Evolutionary conservation across 2,329 filamentous ascomycete genomes (phyloP).

Genomic region (Chaetomiaceae sp.): DNA sequence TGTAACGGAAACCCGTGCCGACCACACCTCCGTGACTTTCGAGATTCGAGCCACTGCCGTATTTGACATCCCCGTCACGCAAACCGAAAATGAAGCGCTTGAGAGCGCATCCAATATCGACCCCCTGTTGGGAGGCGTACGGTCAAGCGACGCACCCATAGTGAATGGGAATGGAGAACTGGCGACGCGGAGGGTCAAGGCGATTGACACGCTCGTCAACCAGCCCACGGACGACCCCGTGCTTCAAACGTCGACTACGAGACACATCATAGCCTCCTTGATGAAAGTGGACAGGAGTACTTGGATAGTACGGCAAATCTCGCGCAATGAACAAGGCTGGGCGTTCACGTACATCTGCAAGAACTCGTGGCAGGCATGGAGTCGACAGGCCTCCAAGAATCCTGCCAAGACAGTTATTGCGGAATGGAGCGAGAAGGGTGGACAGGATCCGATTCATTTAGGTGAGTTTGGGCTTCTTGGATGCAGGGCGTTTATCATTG

Average conservation of each 20-base stretch:
- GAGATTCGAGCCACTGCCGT: constrained; percentile 43
- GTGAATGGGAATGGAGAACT: constrained; percentile 22
- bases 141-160: constrained; percentile 15
- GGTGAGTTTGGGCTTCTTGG: constrained; percentile 31
- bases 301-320: constrained; percentile 46
- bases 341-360: constrained; percentile 51
- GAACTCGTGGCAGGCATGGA: constrained; percentile 50
- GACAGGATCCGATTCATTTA: constrained; percentile 41
- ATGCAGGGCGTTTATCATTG: not conserved
- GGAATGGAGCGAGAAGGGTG: constrained; percentile 46
- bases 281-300: constrained; percentile 44
- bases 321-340: constrained; percentile 47
- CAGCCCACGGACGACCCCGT: constrained; percentile 47
- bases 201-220: constrained; percentile 44
- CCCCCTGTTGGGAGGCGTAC: constrained; percentile 33
- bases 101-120: constrained; percentile 31
- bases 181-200: constrained; percentile 39
- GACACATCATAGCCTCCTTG: constrained; percentile 43
- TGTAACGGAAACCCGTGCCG: constrained; percentile 44
- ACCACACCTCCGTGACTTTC: constrained; percentile 45
- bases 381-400: constrained; percentile 41
- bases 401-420: constrained; percentile 40
- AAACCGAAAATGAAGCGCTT: constrained; percentile 35
- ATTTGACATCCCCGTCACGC: constrained; percentile 39
- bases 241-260: constrained; percentile 47